Evolutionary conservation across 495 filamentous ascomycete genomes (phyloP).

Genomic region (Xylaria palmicola): DNA sequence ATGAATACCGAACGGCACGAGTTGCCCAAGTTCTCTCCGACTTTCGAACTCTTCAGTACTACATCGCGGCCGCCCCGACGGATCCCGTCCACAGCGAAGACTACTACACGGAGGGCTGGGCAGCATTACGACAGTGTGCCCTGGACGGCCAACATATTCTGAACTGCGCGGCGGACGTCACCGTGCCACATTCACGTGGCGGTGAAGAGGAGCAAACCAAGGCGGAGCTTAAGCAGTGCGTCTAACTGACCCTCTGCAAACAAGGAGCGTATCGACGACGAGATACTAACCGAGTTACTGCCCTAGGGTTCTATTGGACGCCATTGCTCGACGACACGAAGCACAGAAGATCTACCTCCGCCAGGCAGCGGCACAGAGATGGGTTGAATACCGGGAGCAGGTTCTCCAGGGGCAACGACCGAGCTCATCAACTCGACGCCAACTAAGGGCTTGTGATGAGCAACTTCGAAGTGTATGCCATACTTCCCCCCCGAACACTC

Average conservation of each 20-base stretch:
- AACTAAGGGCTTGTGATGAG: slow-evolving; percentile 58
- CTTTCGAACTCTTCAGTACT: slow-evolving; percentile 78
- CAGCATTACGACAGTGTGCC: slow-evolving; percentile 70
- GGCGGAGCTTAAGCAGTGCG: slow-evolving; percentile 72
- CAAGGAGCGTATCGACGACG: neutral
- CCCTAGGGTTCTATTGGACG: slow-evolving; percentile 71
- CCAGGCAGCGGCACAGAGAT: slow-evolving; percentile 72
- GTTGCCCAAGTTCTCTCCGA: slow-evolving; percentile 82
- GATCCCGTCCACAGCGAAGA: slow-evolving; percentile 61
- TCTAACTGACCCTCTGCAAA: slow-evolving; percentile 9
- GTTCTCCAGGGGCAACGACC: slow-evolving; percentile 66
- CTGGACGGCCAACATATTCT: slow-evolving; percentile 74
- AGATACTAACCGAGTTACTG: slow-evolving; percentile 20
- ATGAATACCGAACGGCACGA: slow-evolving; percentile 76
- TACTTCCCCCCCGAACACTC: neutral
- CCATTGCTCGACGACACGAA: slow-evolving; percentile 76
- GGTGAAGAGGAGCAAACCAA: slow-evolving; percentile 69
- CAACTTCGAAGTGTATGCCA: slow-evolving; percentile 61
- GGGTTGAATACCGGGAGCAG: slow-evolving; percentile 70
- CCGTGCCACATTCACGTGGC: slow-evolving; percentile 54
- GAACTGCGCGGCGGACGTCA: slow-evolving; percentile 61
- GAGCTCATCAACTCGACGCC: slow-evolving; percentile 53
- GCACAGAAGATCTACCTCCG: slow-evolving; percentile 83
- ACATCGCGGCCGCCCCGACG: slow-evolving; percentile 69
- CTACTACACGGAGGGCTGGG: slow-evolving; percentile 76